Evolutionary conservation across 2,329 filamentous ascomycete species (phyloP).

Genomic region (Rhinocladiella similis): DNA sequence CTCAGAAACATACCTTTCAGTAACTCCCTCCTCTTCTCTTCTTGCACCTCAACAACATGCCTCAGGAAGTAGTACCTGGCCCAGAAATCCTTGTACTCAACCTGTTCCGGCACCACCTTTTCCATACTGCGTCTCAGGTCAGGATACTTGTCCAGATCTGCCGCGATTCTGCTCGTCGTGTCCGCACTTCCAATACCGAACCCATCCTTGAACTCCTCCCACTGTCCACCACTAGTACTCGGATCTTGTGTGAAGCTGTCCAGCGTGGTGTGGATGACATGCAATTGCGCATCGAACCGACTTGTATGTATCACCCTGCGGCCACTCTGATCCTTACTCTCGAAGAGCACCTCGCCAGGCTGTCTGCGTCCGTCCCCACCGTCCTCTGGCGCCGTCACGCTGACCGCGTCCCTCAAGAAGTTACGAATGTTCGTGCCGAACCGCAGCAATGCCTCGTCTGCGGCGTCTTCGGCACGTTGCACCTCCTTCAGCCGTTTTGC

Average conservation of each 20-base stretch:
- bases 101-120: conserved; percentile 86
- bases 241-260: conserved; percentile 85
- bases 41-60: conserved; percentile 89
- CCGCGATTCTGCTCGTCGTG: conserved; percentile 80
- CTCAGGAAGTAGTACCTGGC: conserved; percentile 92
- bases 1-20: conserved; percentile 72
- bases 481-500: conserved; percentile 83
- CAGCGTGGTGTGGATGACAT: conserved; percentile 84
- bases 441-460: conserved; percentile 88
- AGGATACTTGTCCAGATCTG: conserved; percentile 79
- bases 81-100: conserved; percentile 92
- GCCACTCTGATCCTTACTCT: conserved; percentile 85
- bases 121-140: conserved; percentile 90
- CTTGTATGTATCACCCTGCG: conserved; percentile 95
- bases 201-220: conserved; percentile 66
- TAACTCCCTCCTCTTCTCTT: conserved; percentile 82
- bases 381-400: conserved; percentile 71
- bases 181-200: conserved; percentile 70
- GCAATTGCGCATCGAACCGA: conserved; percentile 90
- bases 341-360: conserved; percentile 72
- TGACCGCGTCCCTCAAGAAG: conserved; percentile 88
- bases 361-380: conserved; percentile 34
- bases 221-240: conserved; percentile 52
- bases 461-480: conserved; percentile 89
- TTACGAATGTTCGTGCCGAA: conserved; percentile 88